Conservation (phyloP, 106 monocot genomes). For the Chionographis japonica region DNA sequence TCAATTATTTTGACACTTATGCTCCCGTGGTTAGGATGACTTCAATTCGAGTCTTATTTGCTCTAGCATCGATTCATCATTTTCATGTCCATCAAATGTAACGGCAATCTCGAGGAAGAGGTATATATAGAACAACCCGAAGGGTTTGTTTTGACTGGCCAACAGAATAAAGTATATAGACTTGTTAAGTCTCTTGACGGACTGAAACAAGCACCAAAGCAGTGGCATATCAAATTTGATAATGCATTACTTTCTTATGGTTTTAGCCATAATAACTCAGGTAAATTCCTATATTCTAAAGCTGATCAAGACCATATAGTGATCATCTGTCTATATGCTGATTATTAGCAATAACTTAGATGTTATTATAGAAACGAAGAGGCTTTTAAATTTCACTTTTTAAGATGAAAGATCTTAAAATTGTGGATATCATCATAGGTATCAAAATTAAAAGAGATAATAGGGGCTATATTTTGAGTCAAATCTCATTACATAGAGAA, state of each 20-base stretch:
- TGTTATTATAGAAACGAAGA: not conserved
- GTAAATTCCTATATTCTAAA: not conserved
- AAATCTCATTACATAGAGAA: no score
- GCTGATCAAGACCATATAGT: no score
- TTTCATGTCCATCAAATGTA: no score
- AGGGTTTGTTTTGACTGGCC: not conserved
- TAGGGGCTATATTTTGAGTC: no score
- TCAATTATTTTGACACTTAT: no score
- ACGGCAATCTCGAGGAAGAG: not conserved
- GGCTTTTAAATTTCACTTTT: not conserved
- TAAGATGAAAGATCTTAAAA: not conserved
- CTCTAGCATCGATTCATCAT: no score
- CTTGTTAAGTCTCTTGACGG: not conserved
- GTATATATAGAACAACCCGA: not conserved
- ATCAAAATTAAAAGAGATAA: no score
- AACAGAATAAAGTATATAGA: not conserved
- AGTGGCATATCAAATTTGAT: slow-evolving; percentile 5
- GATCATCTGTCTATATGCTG: slow-evolving; percentile 1
- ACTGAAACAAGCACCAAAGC: not conserved
- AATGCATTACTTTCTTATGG: not conserved
- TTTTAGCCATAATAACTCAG: not conserved
- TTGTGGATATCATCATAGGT: no score
- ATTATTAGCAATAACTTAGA: not conserved
- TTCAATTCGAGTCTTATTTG: no score
- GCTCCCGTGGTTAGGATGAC: no score